Evolutionary conservation across 2,329 filamentous ascomycete genomes (phyloP), one percentile per base, ranked within the genome.

Genomic region (Trichoderma breve): DNA sequence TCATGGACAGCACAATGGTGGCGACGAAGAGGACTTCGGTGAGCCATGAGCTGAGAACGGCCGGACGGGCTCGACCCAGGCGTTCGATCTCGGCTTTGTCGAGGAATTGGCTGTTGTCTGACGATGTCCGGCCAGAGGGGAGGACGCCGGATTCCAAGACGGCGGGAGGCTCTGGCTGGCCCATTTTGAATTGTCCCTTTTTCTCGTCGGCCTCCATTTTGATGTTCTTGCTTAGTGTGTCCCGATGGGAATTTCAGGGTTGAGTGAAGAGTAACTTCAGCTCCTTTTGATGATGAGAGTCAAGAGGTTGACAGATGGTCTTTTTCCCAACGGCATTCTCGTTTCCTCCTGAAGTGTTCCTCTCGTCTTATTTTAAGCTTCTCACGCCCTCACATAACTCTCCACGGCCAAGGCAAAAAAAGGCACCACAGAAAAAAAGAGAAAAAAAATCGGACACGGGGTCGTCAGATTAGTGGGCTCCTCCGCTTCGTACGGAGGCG

Each of bases 11-110:
- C 14, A 90, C 81, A 24, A 92, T 83, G 0, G 88, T 88, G 75
- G 88, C 87, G 77, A 89, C 86, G 76, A 92, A 93, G 26, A 86
- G 85, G 5, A 89, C 73, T 76, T 93, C 91, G n/a, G 86, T 80
- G 80, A 84, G 84, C 62, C 82, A 77, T 2, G 83, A 85, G 11
- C 79, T 78, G 77, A 93, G 91, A 51, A 82, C 81, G 5, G 84
- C 81, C 2, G 91, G 91, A 4, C 91, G 84, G 76, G 90, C 84
- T 70, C 90, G 85, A 61, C 90, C 91, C 1, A 93, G 83, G 18
- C 85, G 83, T 76, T 92, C 88, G 61, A 92, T 81, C 67, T 84
- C 83, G 21, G 76, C 74, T 21, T 77, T 76, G 61, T 77, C 72
- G 2, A 72, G 72, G 18, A 53, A 24, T 6, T 68, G 53, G 66